phyloP scores from a whole-genome alignment of 2,329 filamentous ascomycete species.

The Aspergillus proliferans region DNA sequence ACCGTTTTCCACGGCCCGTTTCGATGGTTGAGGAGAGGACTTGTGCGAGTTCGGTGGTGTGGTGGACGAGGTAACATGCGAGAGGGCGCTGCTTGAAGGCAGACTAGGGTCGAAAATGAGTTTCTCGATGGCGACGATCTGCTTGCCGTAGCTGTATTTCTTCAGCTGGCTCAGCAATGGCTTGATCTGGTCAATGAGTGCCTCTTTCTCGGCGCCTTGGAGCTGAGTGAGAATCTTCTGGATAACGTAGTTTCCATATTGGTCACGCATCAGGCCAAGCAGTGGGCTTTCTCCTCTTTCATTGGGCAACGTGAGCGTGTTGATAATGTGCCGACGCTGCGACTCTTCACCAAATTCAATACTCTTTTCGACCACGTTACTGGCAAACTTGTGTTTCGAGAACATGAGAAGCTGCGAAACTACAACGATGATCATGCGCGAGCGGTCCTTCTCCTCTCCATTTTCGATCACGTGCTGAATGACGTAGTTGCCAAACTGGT shows the following conservation, averaged over 20 bases:
- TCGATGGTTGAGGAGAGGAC: constrained; percentile 31
- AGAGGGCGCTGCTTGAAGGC: constrained; percentile 15
- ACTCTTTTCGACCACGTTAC: constrained; percentile 94
- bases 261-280: constrained; percentile 74
- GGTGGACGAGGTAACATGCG: constrained; percentile 30
- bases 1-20: constrained; percentile 26
- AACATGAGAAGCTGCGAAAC: constrained; percentile 64
- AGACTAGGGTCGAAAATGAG: constrained; percentile 40
- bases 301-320: constrained; percentile 53
- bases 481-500: constrained; percentile 95
- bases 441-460: constrained; percentile 65
- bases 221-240: constrained; percentile 72
- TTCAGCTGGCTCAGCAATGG: constrained; percentile 57
- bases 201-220: constrained; percentile 53
- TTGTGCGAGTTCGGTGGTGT: constrained; percentile 37
- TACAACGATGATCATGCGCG: constrained; percentile 67
- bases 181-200: constrained; percentile 59
- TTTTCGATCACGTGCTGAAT: constrained; percentile 83
- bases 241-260: constrained; percentile 93
- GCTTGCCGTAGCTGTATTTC: constrained; percentile 59
- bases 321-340: constrained; percentile 65
- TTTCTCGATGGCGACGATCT: constrained; percentile 59
- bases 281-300: constrained; percentile 65
- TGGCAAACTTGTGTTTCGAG: constrained; percentile 94
- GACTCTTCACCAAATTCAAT: constrained; percentile 64